A percentile compares a stretch with the other conserved stretches of the same genome.
These are phyloP conservation scores for Mucor racemosus DNA, from an alignment of 371 early-diverging fungal genomes.

Conservation along the genomic window DNA sequence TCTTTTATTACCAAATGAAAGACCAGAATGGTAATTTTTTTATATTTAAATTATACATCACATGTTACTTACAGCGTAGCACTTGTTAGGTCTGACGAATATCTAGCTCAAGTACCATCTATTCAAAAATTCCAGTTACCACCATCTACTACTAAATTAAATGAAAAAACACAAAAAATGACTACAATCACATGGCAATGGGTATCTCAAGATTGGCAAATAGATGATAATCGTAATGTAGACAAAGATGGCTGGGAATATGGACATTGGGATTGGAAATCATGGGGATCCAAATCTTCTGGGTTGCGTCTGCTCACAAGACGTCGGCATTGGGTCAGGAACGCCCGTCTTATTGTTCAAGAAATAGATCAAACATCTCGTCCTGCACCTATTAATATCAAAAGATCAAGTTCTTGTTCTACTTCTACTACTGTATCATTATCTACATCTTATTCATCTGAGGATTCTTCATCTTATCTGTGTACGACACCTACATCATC, in stretches of 20 bases:
- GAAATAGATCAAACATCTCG: neutral
- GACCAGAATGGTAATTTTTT: slow-evolving; percentile 28
- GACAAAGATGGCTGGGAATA: slow-evolving; percentile 34
- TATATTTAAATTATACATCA: neutral
- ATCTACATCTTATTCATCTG: slow-evolving; percentile 5
- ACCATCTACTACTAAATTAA: slow-evolving; percentile 13
- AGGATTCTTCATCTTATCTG: slow-evolving; percentile 8
- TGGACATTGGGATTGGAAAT: slow-evolving; percentile 28
- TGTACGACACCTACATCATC: slow-evolving; percentile 11
- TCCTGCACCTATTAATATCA: neutral
- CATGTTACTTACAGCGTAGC: slow-evolving; percentile 6
- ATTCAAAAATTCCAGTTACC: slow-evolving; percentile 25
- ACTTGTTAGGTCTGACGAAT: slow-evolving; percentile 31
- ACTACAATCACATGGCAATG: slow-evolving; percentile 26
- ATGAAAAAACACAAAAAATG: neutral
- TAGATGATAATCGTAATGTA: slow-evolving; percentile 19
- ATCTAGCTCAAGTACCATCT: slow-evolving; percentile 24
- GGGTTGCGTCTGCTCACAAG: slow-evolving; percentile 26
- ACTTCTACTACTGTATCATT: slow-evolving; percentile 4
- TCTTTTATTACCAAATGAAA: slow-evolving; percentile 19
- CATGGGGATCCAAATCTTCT: slow-evolving; percentile 13
- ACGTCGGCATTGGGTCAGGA: slow-evolving; percentile 30
- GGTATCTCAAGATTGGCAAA: slow-evolving; percentile 26
- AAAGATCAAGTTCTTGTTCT: slow-evolving; percentile 7
- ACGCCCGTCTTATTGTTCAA: slow-evolving; percentile 21